phyloP scores from a whole-genome alignment of 2,329 filamentous ascomycete species.

The Sporothrix brunneoviolacea region DNA sequence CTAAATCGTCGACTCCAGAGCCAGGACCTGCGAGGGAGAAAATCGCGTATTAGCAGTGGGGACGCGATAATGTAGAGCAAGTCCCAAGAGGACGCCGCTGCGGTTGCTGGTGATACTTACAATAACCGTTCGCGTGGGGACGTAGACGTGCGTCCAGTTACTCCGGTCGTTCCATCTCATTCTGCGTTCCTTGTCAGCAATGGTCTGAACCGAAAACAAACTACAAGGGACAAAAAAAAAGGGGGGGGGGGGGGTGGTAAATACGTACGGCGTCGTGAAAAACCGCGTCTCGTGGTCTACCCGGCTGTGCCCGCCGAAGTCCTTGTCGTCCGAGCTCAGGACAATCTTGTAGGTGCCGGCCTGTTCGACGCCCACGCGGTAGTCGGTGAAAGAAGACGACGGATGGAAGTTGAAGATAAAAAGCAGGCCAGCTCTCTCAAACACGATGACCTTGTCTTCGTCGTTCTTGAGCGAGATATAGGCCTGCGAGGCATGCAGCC shows the following conservation, averaged over 20 bases:
- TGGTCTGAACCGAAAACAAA: no score
- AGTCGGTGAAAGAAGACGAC: conserved; percentile 78
- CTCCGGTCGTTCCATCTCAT: conserved; percentile 83
- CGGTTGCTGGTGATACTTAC: conserved; percentile 43
- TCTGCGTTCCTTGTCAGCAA: conserved; percentile 12
- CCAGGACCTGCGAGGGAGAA: conserved; percentile 20
- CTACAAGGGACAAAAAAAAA: no score
- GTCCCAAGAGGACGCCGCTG: neutral
- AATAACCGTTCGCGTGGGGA: conserved; percentile 75
- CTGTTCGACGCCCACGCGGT: conserved; percentile 80
- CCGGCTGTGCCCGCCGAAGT: conserved; percentile 72
- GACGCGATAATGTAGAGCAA: neutral
- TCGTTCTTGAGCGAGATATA: conserved; percentile 94
- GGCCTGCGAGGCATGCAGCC: conserved; percentile 78
- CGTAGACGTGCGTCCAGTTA: conserved; percentile 90
- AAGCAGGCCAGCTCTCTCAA: conserved; percentile 82
- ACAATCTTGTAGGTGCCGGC: conserved; percentile 82
- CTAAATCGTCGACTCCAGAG: conserved; percentile 27
- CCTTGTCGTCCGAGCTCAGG: conserved; percentile 70
- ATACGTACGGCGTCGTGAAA: conserved; percentile 67
- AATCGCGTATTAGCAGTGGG: conserved; percentile 2
- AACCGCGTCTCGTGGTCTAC: conserved; percentile 76
- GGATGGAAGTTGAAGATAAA: conserved; percentile 98
- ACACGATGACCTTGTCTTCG: conserved; percentile 87
- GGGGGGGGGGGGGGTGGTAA: no score